phyloP scores from a whole-genome alignment of 371 early-diverging fungal genomes.

The Syncephalastrum monosporum region DNA sequence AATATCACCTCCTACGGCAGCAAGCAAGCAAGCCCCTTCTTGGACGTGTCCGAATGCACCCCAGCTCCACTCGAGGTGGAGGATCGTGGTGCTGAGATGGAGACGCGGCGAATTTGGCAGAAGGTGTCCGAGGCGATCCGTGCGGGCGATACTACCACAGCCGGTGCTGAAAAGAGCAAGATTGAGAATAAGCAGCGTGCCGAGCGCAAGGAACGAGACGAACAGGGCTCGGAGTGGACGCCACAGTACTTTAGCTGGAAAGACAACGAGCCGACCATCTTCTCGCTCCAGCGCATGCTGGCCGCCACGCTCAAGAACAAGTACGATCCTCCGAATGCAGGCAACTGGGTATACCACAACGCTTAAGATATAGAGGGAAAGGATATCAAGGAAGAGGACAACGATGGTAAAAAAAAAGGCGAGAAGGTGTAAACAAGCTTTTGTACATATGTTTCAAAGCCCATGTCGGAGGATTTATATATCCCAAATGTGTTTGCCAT shows the following conservation, averaged over 20 bases:
- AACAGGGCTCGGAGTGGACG: constrained; percentile 55
- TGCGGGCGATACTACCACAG: constrained; percentile 61
- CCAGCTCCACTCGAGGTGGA: constrained; percentile 46
- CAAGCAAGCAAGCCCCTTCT: constrained; percentile 47
- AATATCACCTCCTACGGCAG: constrained; percentile 45
- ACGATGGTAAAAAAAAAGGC: no score
- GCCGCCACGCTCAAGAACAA: constrained; percentile 33
- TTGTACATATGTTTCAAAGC: no score
- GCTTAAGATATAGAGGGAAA: no score
- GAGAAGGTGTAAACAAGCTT: no score
- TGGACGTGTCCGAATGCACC: constrained; percentile 51
- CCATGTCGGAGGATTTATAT: no score
- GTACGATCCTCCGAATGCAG: constrained; percentile 33
- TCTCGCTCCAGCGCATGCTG: constrained; percentile 41
- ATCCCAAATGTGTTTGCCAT: neutral
- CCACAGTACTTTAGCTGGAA: constrained; percentile 59
- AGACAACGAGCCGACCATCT: constrained; percentile 42
- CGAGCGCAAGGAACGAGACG: constrained; percentile 59
- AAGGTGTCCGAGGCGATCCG: constrained; percentile 69
- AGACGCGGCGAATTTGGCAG: constrained; percentile 71
- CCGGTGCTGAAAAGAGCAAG: constrained; percentile 65
- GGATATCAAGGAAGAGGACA: no score
- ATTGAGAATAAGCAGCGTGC: constrained; percentile 74
- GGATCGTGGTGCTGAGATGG: constrained; percentile 57
- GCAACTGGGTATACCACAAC: constrained; percentile 39